phyloP scores from a whole-genome alignment of 371 early-diverging fungal species.

The Saksenaea oblongispora region DNA sequence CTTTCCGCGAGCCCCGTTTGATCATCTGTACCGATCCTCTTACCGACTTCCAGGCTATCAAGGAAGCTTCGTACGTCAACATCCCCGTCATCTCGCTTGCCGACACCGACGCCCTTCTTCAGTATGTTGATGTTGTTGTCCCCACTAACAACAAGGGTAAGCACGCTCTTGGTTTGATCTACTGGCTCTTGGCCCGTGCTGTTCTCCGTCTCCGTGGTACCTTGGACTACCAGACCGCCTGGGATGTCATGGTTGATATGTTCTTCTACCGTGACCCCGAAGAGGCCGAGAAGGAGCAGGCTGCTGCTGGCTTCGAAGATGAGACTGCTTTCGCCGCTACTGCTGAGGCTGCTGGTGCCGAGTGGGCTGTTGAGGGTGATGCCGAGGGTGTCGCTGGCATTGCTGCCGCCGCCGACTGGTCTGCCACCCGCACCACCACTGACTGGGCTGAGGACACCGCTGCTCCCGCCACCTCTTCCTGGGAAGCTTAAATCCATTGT shows the following conservation, averaged over 20 bases:
- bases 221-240: slow-evolving; percentile 79
- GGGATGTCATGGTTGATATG: slow-evolving; percentile 98
- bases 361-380: slow-evolving; percentile 32
- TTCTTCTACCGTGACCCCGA: slow-evolving; percentile 97
- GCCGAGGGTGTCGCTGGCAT: slow-evolving; percentile 25
- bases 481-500: slow-evolving; percentile 28
- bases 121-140: slow-evolving; percentile 98
- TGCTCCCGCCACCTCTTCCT: slow-evolving; percentile 28
- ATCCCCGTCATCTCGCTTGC: slow-evolving; percentile 99
- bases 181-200: slow-evolving; percentile 97
- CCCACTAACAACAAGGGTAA: slow-evolving; percentile 99
- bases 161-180: slow-evolving; percentile 96
- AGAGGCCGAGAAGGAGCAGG: slow-evolving; percentile 78
- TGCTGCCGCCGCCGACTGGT: slow-evolving; percentile 23
- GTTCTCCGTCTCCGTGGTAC: slow-evolving; percentile 97
- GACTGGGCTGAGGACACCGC: slow-evolving; percentile 36
- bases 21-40: slow-evolving; percentile 98
- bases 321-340: slow-evolving; percentile 22
- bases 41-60: slow-evolving; percentile 98
- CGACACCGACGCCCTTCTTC: slow-evolving; percentile 96
- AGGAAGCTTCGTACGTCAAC: slow-evolving; percentile 99
- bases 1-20: slow-evolving; percentile 98
- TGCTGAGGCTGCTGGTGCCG: slow-evolving; percentile 23
- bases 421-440: slow-evolving; percentile 25
- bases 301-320: slow-evolving; percentile 18